Evolutionary conservation across 2,329 filamentous ascomycete species (phyloP), one percentile per base, ranked within the genome.

Genomic region (Cordyceps javanica): DNA sequence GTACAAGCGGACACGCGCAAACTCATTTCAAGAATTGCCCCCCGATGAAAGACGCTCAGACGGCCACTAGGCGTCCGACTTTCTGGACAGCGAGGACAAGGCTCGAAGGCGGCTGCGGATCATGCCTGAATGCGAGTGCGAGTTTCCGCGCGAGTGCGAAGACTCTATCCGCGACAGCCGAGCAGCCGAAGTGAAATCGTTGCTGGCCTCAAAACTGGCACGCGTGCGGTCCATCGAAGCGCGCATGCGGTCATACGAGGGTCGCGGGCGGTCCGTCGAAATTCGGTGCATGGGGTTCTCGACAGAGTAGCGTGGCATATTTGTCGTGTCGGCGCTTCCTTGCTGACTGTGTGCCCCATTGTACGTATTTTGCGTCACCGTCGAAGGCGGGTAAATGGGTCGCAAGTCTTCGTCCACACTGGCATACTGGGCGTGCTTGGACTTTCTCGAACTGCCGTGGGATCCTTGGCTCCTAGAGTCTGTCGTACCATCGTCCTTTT

Each of bases 301-400:
- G 62, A 84, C 69, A 16, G 86, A 86, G 63, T 78, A 75, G 60
- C 85, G 81, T 64, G 84, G 82, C 51, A 80, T 76, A 25, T 48
- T 38, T 11, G 95, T 92, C 51, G 94, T 97, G 60, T 91, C 93
- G 72, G 96, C 92, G 73, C 92, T 97, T 60, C 91, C 91, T 65
- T 93, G 95, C 69, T 96, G 90, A 66, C 90, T 94, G 52, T 87
- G 87, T 63, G 91, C 78, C 39, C 51, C 51, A 62, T 85, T 93
- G 69, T 94, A 88, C 23, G 72, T 93, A 45, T 84, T 85, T 46
- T 84, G 82, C 16, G 90, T 93, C 50, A 90, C 88, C 65, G 93
- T 86, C 55, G 92, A 96, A 14, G 93, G 91, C 51, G 93, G 90
- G 73, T 97, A 97, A 66, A 97, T 96, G 32, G 92, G 92, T 63